Percentiles rank a stretch among this genome's conserved stretches.
Evolutionary conservation across 2,329 filamentous ascomycete species (phyloP).

Genomic region (Penicillium polonicum): DNA sequence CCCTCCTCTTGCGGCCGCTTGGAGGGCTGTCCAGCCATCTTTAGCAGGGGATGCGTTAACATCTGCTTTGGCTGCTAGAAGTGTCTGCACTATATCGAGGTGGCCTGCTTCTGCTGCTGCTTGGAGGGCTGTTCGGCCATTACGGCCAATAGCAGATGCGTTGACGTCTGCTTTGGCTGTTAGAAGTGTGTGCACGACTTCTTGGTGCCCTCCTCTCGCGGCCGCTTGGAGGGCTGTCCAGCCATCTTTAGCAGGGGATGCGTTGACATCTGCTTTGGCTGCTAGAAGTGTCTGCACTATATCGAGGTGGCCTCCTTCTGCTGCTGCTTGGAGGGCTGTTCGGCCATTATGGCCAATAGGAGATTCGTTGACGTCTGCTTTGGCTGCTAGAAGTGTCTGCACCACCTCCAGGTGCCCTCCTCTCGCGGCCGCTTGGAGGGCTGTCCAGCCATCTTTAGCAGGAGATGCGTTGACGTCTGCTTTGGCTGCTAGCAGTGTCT

Average conservation of each 20-base stretch:
- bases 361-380: not conserved
- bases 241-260: not conserved
- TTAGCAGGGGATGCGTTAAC: not conserved
- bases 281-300: not conserved
- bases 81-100: not conserved
- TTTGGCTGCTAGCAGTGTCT: too few species aligned
- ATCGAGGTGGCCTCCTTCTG: not conserved
- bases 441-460: not conserved
- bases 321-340: not conserved
- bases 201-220: not conserved
- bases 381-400: not conserved
- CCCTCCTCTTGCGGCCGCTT: not conserved
- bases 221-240: not conserved
- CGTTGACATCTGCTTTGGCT: not conserved
- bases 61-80: not conserved
- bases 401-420: not conserved
- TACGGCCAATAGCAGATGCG: rapidly evolving
- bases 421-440: not conserved
- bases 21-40: not conserved
- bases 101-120: not conserved
- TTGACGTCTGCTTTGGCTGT: not conserved
- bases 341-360: rapidly evolving
- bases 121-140: not conserved
- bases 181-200: not conserved
- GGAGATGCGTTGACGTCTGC: not conserved